Base-by-base conservation (phyloP, 352 stramenopile genomes). In the Peronospora belbahrii region DNA sequence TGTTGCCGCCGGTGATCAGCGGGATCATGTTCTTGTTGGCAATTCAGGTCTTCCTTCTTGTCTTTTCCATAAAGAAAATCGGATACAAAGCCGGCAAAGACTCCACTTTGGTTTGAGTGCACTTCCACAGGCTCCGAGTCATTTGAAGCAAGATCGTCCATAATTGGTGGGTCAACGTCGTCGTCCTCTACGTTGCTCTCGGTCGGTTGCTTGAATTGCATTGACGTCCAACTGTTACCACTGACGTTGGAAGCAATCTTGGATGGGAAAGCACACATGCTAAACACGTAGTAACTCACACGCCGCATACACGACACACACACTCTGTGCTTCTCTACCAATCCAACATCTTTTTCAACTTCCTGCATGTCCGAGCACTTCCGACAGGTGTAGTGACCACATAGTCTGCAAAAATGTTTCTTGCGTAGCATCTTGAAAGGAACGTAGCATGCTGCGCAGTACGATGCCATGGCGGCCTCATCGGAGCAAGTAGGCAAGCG, bases 211-310 rank as follows among this genome's bases (percentile, higher is more conserved):
- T 48, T 56, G 8, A 47, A 56, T 41, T 40, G 38, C 15, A 28
- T 35, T 39, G 40, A 56, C 10, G 30, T 48, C 62, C 52, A 67
- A 33, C 49, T 63, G 14, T 22, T 52, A 18, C 45, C 48, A 59
- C 30, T 59, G 45, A 53, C 53, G 42, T 53, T 60, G 18, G 41
- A 54, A 17, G 14, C 15, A 4, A 48, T 41, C 25, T 59, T 62
- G n/a, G 67, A 49, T n/a, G 52, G 55, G 28, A 59, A 62, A 5
- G 42, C 33, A 42, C 55, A 55, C 36, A 63, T 55, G 19, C 25
- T 68, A 37, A 78, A 85, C n/a, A 74, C 65, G 54, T 59, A 73
- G 43, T 76, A 69, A 52, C 64, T 62, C 17, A 82, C 66, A 5
- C 66, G 68, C 2, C 54, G 50, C 9, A 81, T 59, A 37, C 74